Conservation (phyloP, 345 rosid genomes). For the Arabidopsis suecica region DNA sequence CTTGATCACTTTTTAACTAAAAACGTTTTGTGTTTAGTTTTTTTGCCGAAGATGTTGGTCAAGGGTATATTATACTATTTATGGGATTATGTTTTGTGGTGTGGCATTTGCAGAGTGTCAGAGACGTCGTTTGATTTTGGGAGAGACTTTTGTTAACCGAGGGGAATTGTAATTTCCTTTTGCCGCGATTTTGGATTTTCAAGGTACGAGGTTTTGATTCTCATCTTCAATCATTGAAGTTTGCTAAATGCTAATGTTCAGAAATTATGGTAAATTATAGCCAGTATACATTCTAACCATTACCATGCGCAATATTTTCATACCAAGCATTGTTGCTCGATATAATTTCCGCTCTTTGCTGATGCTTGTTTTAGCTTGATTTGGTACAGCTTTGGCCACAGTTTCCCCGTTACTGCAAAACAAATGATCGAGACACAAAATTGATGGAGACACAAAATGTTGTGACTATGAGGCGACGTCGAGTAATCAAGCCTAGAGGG, state of each 20-base stretch:
- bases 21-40: too few relatives aligned
- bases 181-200: conserved; percentile 33
- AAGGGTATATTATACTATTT: too few relatives aligned
- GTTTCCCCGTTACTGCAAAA: conserved; percentile 82
- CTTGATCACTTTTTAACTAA: too few relatives aligned
- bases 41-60: too few relatives aligned
- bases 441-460: background rate
- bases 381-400: conserved; percentile 87
- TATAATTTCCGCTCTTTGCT: conserved; percentile 34
- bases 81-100: too few relatives aligned
- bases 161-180: conserved; percentile 7
- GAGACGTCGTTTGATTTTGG: conserved; percentile 51
- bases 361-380: conserved; percentile 60
- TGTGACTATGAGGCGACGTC: background rate
- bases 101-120: background rate
- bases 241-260: conserved; percentile 24
- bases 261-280: conserved; percentile 1
- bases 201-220: conserved; percentile 42
- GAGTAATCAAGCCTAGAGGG: background rate
- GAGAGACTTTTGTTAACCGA: conserved; percentile 5
- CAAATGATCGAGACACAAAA: background rate
- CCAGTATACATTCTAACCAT: conserved; percentile 23
- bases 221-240: conserved; percentile 19
- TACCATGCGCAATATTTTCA: conserved; percentile 13
- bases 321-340: conserved; percentile 59